Evolutionary conservation across 2,329 filamentous ascomycete species (phyloP), one percentile per base, ranked within the genome.

Genomic region (Aspergillus brasiliensis): DNA sequence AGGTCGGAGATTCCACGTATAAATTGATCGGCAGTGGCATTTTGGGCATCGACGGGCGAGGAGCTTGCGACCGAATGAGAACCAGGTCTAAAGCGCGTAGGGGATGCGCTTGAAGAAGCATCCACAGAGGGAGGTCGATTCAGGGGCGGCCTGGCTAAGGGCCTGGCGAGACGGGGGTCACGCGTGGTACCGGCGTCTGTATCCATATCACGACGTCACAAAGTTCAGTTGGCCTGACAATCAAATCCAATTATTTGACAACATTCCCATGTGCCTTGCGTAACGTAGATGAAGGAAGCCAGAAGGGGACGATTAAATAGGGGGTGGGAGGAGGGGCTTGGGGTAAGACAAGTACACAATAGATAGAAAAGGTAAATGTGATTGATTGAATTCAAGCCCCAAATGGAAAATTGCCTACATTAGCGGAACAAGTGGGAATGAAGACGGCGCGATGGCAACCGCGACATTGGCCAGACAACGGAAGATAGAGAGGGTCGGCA

Each of bases 11-110:
- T 58, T 3, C 60, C 58, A 40, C 60, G 67, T 28, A 69, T 17
- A 60, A 82, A 78, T 63, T 84, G 83, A 80, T 82, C 66, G 40
- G 53, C 10, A 13, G 21, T 8, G 17, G 48, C 57, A 49, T 54
- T 57, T 19, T 51, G 57, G 6, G 6, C 8, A 17, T 58, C 58
- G n/a, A 19, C 15, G 5, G 28, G 37, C 8, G 51, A 28, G 10
- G 21, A 5, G 15, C 23, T 54, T 17, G 21, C 28, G 23, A 21
- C 23, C 11, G 27, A 34, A 15, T 15, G 40, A n/a, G n/a, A 10
- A 11, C 47, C 28, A 10, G 42, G 23, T 15, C 31, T 40, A n/a
- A 23, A 13, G 51, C 28, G 53, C 31, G 13, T 44, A 7, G 48
- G 48, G 17, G 60, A 34, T 27, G 15, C n/a, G 17, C n/a, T n/a